phyloP scores from a whole-genome alignment of 169 alveolate genomes.

The Plasmodium fragile region DNA sequence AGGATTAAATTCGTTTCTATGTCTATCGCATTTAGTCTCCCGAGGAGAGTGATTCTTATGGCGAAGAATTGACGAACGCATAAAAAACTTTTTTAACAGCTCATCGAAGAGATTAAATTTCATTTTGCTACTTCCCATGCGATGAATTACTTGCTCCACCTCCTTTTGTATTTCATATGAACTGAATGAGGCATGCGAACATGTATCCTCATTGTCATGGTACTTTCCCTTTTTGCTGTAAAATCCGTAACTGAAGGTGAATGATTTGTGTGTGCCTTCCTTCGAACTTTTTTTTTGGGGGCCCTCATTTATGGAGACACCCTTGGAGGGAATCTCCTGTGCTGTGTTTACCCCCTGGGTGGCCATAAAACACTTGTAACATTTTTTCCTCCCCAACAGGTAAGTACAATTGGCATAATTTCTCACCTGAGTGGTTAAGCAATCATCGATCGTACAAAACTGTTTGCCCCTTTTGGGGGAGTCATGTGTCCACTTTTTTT shows the following conservation, averaged over 20 bases:
- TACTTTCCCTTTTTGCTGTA: constrained; percentile 36
- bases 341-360: neutral
- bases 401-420: constrained; percentile 31
- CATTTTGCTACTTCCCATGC: neutral
- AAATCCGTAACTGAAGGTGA: constrained; percentile 61
- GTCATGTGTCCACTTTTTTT: neutral
- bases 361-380: constrained; percentile 28
- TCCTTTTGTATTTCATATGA: constrained; percentile 22
- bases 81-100: neutral
- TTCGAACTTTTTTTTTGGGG: neutral
- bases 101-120: constrained; percentile 29
- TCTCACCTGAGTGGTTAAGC: neutral
- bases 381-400: constrained; percentile 9
- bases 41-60: neutral
- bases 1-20: neutral
- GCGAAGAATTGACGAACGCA: neutral
- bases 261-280: neutral
- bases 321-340: neutral
- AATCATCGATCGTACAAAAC: neutral
- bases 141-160: neutral
- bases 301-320: constrained; percentile 6
- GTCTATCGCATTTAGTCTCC: neutral
- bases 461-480: neutral
- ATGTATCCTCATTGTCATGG: constrained; percentile 57
- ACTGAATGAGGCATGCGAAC: constrained; percentile 59